Evolutionary conservation across 768 basidiomycete genomes (phyloP).

Genomic region (Kwoniella sp.): DNA sequence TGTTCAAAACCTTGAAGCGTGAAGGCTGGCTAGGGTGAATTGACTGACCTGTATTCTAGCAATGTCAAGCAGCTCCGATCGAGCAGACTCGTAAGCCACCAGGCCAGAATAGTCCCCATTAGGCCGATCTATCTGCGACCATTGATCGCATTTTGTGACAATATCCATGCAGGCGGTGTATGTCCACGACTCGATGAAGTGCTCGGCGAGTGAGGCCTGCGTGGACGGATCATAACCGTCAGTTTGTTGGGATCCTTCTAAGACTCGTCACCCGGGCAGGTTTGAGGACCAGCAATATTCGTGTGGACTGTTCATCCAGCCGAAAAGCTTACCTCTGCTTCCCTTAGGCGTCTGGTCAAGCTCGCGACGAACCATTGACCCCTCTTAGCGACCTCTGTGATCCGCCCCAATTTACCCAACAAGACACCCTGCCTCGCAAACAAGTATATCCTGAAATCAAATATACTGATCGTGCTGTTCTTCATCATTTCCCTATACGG

Average conservation of each 20-base stretch:
- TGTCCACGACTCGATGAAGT: slow-evolving; percentile 90
- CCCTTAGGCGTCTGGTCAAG: slow-evolving; percentile 74
- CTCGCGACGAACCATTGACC: slow-evolving; percentile 72
- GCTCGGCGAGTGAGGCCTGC: slow-evolving; percentile 57
- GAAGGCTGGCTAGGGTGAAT: neutral
- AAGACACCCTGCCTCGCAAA: slow-evolving; percentile 81
- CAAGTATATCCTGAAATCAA: slow-evolving; percentile 90
- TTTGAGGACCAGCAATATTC: neutral
- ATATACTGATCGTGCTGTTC: slow-evolving; percentile 84
- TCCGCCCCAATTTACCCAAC: slow-evolving; percentile 68
- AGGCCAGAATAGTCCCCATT: slow-evolving; percentile 58
- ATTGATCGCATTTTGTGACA: slow-evolving; percentile 75
- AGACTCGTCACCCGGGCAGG: no score
- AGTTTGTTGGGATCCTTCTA: neutral
- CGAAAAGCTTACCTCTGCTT: slow-evolving; percentile 67
- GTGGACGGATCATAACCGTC: slow-evolving; percentile 60
- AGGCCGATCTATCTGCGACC: slow-evolving; percentile 59
- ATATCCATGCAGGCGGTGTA: slow-evolving; percentile 85
- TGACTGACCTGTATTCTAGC: slow-evolving; percentile 75
- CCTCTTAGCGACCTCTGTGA: slow-evolving; percentile 72
- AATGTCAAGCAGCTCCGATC: slow-evolving; percentile 88
- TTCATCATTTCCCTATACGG: slow-evolving; percentile 87
- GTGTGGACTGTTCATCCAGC: neutral
- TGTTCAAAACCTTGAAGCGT: no score
- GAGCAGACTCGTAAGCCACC: slow-evolving; percentile 68